Conservation (phyloP, 1,284 basidiomycete species). For the Cystobasidiaceae sp. region DNA sequence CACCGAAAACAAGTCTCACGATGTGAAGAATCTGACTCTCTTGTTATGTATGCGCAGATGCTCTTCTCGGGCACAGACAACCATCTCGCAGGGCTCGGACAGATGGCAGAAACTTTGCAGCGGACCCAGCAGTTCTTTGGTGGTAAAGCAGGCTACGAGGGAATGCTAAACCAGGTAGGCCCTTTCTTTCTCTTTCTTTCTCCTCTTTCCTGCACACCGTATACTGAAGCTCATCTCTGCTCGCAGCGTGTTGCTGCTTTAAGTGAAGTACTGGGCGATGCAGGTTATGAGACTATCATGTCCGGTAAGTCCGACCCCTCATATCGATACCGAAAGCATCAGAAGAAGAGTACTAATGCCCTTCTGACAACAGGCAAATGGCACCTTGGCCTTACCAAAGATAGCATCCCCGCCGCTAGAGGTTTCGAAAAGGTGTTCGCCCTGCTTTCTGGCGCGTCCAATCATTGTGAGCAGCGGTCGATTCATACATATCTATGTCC, state of each 20-base stretch:
- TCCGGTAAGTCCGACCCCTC: background rate
- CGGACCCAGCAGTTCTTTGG: background rate
- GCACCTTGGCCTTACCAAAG: conserved; percentile 44
- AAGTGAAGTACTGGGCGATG: conserved; percentile 8
- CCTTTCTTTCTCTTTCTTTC: background rate
- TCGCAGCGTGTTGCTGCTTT: conserved; percentile 1
- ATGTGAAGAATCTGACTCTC: background rate
- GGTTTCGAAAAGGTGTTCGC: conserved; percentile 44
- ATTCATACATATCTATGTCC: background rate
- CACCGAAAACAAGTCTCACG: background rate
- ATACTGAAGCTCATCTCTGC: too few relatives aligned
- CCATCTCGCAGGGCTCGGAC: conserved; percentile 6
- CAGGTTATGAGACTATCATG: conserved; percentile 18
- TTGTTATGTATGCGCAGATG: too few relatives aligned
- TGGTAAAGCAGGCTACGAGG: conserved; percentile 16
- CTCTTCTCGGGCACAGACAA: conserved; percentile 16
- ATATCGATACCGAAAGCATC: too few relatives aligned
- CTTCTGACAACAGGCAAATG: conserved; percentile 32
- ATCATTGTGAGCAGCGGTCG: conserved; percentile 37
- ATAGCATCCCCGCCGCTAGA: conserved; percentile 37
- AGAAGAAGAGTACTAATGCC: background rate
- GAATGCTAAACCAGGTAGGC: conserved; percentile 6
- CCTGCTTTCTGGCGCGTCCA: conserved; percentile 43
- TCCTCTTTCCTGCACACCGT: too few relatives aligned
- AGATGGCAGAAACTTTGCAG: conserved; percentile 1